Evolutionary conservation across 805 yeast species (phyloP).

Genomic region (Lipomyces anomalus): DNA sequence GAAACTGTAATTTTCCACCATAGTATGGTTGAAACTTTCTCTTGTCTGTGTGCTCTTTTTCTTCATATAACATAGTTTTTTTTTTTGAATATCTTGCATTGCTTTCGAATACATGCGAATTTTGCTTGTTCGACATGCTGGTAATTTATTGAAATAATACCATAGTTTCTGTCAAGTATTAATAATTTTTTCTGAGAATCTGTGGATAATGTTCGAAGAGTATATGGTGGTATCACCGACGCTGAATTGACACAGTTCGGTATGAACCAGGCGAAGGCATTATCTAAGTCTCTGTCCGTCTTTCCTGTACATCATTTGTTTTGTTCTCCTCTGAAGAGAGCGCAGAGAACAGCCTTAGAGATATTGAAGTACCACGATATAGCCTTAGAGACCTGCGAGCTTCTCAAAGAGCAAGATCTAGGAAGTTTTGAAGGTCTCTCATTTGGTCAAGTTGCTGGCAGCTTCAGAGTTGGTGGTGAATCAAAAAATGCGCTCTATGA

Average conservation of each 20-base stretch:
- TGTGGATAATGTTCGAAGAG: constrained; percentile 11
- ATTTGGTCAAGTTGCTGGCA: neutral
- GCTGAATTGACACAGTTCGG: constrained; percentile 17
- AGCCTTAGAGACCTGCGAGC: constrained; percentile 5
- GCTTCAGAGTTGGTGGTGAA: constrained; percentile 6
- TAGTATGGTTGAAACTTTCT: constrained; percentile 8
- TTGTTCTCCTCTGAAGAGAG: constrained; percentile 10
- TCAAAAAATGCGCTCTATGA: neutral
- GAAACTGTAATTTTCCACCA: too few relatives aligned
- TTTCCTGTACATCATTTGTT: constrained; percentile 1
- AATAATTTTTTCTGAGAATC: constrained; percentile 10
- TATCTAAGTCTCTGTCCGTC: neutral
- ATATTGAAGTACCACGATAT: constrained; percentile 3
- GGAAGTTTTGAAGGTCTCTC: constrained; percentile 15
- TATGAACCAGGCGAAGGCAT: constrained; percentile 12
- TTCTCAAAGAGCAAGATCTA: constrained; percentile 10
- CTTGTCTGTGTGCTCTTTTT: too few relatives aligned
- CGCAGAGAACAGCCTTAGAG: constrained; percentile 14
- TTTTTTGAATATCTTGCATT: too few relatives aligned
- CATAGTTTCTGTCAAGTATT: neutral
- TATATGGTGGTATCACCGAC: constrained; percentile 19
- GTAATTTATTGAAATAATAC: constrained; percentile 2
- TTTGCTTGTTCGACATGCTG: constrained; percentile 23
- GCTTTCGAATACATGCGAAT: too few relatives aligned
- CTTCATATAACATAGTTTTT: too few relatives aligned